These are phyloP conservation scores for Colletotrichum somersetense DNA, from an alignment of 2,329 filamentous ascomycete genomes.

Conservation along the genomic window DNA sequence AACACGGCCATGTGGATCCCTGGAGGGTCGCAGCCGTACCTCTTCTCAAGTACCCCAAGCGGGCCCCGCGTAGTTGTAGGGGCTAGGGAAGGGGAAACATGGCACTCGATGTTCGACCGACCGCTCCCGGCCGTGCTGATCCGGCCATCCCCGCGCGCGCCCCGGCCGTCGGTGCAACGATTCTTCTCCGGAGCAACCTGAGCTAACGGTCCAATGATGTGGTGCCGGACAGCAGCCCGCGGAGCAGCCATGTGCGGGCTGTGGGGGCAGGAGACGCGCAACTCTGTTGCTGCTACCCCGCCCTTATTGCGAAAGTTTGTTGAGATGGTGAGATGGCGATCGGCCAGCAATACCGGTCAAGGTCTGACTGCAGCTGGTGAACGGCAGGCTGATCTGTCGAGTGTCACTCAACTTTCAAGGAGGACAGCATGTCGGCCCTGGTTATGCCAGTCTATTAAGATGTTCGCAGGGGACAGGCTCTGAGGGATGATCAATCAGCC, in stretches of 20 bases:
- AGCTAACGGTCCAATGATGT: slow-evolving; percentile 1
- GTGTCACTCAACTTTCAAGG: not conserved
- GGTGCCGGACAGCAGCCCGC: not conserved
- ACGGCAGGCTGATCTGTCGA: not conserved
- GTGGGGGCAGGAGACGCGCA: not conserved
- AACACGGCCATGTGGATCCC: not conserved
- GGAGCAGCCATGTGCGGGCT: not conserved
- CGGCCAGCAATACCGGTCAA: not conserved
- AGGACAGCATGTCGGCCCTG: not conserved
- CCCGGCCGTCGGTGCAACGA: not conserved
- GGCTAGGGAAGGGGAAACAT: not conserved
- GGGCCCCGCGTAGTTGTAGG: no score
- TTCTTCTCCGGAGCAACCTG: slow-evolving; percentile 8
- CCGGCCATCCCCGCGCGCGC: not conserved
- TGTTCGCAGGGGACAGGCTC: not conserved
- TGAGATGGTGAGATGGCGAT: not conserved
- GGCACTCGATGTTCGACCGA: not conserved
- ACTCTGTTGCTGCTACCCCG: not conserved
- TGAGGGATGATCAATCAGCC: not conserved
- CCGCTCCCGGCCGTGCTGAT: not conserved
- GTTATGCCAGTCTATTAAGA: not conserved
- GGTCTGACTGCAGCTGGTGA: not conserved
- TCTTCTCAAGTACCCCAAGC: not conserved
- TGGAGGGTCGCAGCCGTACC: not conserved
- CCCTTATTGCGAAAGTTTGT: not conserved